Conservation (phyloP, 495 filamentous ascomycete genomes). For the Hypoxylon perforatum region DNA sequence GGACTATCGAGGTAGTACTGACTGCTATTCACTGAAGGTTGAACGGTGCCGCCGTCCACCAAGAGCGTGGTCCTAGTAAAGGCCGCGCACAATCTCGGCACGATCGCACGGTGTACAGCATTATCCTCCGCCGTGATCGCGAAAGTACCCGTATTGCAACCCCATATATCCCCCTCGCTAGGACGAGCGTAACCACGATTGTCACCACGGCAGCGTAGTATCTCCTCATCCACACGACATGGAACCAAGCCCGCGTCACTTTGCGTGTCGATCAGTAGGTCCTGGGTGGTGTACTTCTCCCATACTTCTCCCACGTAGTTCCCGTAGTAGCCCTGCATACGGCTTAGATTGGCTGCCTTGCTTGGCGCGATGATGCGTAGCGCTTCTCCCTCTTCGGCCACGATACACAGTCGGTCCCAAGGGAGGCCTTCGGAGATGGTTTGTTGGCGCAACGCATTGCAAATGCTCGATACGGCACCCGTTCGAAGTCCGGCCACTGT, state of each 20-base stretch:
- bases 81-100: slow-evolving; percentile 52
- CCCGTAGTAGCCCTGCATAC: slow-evolving; percentile 36
- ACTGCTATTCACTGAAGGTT: too few relatives aligned
- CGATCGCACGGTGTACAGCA: slow-evolving; percentile 43
- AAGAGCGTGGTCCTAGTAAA: slow-evolving; percentile 40
- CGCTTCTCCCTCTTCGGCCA: slow-evolving; percentile 29
- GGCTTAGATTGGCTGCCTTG: slow-evolving; percentile 19
- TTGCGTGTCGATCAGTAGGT: slow-evolving; percentile 47
- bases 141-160: slow-evolving; percentile 53
- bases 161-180: slow-evolving; percentile 47
- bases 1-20: too few relatives aligned
- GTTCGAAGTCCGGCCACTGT: slow-evolving; percentile 38
- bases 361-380: slow-evolving; percentile 48
- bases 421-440: slow-evolving; percentile 37
- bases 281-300: slow-evolving; percentile 38
- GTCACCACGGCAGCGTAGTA: slow-evolving; percentile 46
- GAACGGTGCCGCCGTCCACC: too few relatives aligned
- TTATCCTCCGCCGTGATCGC: slow-evolving; percentile 9
- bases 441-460: slow-evolving; percentile 42
- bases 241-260: slow-evolving; percentile 39
- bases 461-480: slow-evolving; percentile 43
- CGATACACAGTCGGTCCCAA: slow-evolving; percentile 46
- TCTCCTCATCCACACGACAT: slow-evolving; percentile 42
- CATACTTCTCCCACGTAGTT: slow-evolving; percentile 49
- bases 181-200: slow-evolving; percentile 46